phyloP scores from a whole-genome alignment of 345 rosid genomes.

The Arabis alpina region DNA sequence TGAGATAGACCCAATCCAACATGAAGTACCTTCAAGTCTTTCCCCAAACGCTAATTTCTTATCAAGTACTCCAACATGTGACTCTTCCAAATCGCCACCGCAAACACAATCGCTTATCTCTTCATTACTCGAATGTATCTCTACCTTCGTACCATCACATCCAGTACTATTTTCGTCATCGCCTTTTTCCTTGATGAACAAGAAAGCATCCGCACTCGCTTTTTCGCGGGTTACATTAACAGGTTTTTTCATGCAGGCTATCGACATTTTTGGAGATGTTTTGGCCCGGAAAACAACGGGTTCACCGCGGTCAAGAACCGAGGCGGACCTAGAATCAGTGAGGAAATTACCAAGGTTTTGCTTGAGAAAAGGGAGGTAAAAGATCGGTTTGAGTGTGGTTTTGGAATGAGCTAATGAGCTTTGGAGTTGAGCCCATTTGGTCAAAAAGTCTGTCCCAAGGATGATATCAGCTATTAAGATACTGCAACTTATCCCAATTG shows the following conservation, averaged over 20 bases:
- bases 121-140: conserved; percentile 40
- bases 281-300: conserved; percentile 46
- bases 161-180: not conserved
- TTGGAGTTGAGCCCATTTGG: conserved; percentile 65
- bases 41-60: conserved; percentile 45
- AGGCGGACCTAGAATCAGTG: conserved; percentile 34
- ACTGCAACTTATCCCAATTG: conserved; percentile 85
- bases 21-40: conserved; percentile 44
- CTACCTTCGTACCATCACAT: conserved; percentile 40
- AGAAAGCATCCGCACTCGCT: conserved; percentile 33
- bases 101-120: conserved; percentile 1
- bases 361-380: conserved; percentile 57
- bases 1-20: conserved; percentile 54
- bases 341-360: not conserved
- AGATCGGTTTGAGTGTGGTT: conserved; percentile 48
- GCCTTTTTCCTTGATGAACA: conserved; percentile 53
- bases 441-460: conserved; percentile 49
- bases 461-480: conserved; percentile 64
- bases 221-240: conserved; percentile 30
- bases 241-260: conserved; percentile 46
- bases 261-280: conserved; percentile 33
- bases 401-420: conserved; percentile 29
- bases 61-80: conserved; percentile 32
- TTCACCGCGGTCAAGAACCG: conserved; percentile 43
- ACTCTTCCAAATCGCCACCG: conserved; percentile 45